Evolutionary conservation across 306 rosid species (phyloP).

Genomic region (Morella rubra): DNA sequence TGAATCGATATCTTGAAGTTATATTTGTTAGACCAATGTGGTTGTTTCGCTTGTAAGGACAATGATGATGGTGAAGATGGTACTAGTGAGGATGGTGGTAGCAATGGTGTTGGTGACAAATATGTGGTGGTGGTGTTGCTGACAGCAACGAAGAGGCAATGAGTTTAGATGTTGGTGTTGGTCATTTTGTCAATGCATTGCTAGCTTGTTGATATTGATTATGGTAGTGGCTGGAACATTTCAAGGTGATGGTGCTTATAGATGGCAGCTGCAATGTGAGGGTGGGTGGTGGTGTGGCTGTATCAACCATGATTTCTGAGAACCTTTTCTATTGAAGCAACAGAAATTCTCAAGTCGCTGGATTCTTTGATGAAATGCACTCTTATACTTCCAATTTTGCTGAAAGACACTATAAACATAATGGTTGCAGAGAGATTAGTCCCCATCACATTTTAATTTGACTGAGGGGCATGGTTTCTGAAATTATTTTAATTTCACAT

Average conservation of each 20-base stretch:
- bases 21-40: background rate
- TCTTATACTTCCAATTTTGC: slow-evolving; percentile 1
- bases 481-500: no score
- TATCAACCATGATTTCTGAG: background rate
- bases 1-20: background rate
- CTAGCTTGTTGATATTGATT: background rate
- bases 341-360: slow-evolving; percentile 1
- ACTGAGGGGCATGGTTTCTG: background rate
- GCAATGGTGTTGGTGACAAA: background rate
- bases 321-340: background rate
- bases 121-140: background rate
- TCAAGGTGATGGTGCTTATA: background rate
- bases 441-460: background rate
- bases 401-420: background rate
- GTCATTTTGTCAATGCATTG: background rate
- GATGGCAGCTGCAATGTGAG: background rate
- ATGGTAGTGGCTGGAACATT: background rate
- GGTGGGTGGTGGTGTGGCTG: background rate
- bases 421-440: background rate
- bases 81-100: background rate
- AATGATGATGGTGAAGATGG: background rate
- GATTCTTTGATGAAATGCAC: background rate
- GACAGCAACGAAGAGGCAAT: background rate
- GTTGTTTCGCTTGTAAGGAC: background rate
- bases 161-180: background rate